Percentiles rank a stretch among this genome's conserved stretches.
Conservation (phyloP, 176 grass and related monocot species). For the Phoenix roebelenii region DNA sequence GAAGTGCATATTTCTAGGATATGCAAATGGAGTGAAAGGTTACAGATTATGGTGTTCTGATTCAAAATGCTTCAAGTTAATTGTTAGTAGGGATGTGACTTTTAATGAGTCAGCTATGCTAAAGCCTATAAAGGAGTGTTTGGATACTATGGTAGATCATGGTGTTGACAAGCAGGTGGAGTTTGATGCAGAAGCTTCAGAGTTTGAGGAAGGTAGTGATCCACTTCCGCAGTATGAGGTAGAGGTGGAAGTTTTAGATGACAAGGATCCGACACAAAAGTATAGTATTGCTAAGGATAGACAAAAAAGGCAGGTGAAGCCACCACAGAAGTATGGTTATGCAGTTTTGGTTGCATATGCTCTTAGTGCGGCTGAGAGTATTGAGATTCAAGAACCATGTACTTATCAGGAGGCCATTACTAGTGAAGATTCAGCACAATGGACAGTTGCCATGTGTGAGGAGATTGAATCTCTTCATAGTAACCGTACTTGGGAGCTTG, state of each 20-base stretch:
- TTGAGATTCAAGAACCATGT: neutral
- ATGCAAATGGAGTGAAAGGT: neutral
- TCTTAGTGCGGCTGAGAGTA: neutral
- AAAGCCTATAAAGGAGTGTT: neutral
- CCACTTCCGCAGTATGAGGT: neutral
- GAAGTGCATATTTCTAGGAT: too few species aligned
- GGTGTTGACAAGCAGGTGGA: neutral
- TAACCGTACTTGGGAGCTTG: constrained; percentile 11
- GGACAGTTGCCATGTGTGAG: constrained; percentile 3
- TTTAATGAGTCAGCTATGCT: neutral
- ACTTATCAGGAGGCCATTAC: neutral
- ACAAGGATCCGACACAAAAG: too few species aligned
- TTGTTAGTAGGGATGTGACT: neutral
- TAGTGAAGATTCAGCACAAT: neutral
- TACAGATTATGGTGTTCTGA: too few species aligned
- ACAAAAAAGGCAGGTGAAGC: neutral
- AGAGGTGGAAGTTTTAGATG: too few species aligned
- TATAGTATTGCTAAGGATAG: neutral
- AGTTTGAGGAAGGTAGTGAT: too few species aligned
- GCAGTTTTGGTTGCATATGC: neutral
- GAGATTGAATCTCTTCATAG: constrained; percentile 15
- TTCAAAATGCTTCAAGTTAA: neutral
- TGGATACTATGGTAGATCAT: too few species aligned
- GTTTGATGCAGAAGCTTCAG: neutral
- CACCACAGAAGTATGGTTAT: neutral